Conservation (phyloP, 2,329 filamentous ascomycete genomes). For the Bretziella fagacearum region DNA sequence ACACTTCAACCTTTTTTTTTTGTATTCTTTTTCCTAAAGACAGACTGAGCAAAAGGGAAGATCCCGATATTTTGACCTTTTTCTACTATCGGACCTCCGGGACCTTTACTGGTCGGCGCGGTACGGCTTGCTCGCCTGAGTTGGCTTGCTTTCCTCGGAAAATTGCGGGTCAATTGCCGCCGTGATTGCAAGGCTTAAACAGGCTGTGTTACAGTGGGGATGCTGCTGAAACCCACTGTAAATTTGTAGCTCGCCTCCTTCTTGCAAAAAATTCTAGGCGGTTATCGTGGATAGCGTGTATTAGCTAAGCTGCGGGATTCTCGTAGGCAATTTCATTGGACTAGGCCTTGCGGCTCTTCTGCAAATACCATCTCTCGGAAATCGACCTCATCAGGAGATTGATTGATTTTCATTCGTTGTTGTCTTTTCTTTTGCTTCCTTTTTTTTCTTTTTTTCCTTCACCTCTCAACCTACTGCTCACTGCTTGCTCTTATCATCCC, state of each 20-base stretch:
- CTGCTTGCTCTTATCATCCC: neutral
- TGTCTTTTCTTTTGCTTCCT: neutral
- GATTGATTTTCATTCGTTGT: neutral
- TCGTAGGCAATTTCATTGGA: too few relatives aligned
- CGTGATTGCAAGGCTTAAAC: neutral
- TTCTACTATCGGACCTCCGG: too few relatives aligned
- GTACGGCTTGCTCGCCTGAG: conserved; percentile 13
- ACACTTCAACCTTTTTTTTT: neutral
- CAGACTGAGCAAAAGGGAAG: neutral
- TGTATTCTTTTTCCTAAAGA: neutral
- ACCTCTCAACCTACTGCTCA: neutral
- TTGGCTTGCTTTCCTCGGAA: conserved; percentile 13
- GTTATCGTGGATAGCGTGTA: neutral
- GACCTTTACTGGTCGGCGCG: too few relatives aligned
- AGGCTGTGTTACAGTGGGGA: neutral
- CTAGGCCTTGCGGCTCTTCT: too few relatives aligned
- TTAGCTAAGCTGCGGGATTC: conserved; percentile 7
- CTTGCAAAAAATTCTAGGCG: neutral
- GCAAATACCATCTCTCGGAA: too few relatives aligned
- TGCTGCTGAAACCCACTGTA: neutral
- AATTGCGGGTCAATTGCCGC: conserved; percentile 9
- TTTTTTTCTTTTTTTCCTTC: neutral
- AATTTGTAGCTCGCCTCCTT: neutral
- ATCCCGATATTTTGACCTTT: neutral
- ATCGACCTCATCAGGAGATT: too few relatives aligned